Percentiles rank a stretch among this genome's conserved stretches.
phyloP scores from a whole-genome alignment of 768 basidiomycete species.

The Dioszegia hungarica region DNA sequence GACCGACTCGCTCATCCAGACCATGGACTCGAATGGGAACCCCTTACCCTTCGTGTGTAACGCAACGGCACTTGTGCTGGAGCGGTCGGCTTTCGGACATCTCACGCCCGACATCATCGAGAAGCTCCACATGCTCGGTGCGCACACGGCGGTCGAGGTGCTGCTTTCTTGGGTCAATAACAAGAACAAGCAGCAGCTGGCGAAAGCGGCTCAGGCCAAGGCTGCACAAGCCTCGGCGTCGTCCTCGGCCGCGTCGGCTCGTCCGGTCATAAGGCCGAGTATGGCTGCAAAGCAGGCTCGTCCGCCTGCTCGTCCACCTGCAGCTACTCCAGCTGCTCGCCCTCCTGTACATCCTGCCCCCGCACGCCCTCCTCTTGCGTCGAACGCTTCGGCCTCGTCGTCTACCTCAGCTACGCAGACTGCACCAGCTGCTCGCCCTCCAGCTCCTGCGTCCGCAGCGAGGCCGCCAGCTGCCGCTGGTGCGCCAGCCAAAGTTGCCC shows the following conservation, averaged over 20 bases:
- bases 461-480: background rate
- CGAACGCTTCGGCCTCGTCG: background rate
- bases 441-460: background rate
- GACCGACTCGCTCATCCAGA: slow-evolving; percentile 24
- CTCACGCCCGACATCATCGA: slow-evolving; percentile 33
- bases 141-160: slow-evolving; percentile 37
- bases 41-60: slow-evolving; percentile 40
- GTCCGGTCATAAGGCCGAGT: background rate
- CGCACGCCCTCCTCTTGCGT: background rate
- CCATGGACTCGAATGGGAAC: slow-evolving; percentile 29
- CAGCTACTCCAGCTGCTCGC: background rate
- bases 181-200: slow-evolving; percentile 31
- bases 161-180: slow-evolving; percentile 40
- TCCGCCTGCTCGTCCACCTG: background rate
- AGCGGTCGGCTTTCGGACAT: slow-evolving; percentile 36
- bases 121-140: slow-evolving; percentile 31
- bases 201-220: slow-evolving; percentile 19
- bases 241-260: background rate
- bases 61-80: slow-evolving; percentile 31
- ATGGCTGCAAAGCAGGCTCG: background rate
- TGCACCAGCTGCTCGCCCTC: background rate
- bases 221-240: background rate
- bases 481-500: slow-evolving; percentile 12
- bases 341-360: background rate
- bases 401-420: background rate